Conservation (phyloP, 192 early-diverging fungal genomes). For the Umbelopsis ramanniana region DNA sequence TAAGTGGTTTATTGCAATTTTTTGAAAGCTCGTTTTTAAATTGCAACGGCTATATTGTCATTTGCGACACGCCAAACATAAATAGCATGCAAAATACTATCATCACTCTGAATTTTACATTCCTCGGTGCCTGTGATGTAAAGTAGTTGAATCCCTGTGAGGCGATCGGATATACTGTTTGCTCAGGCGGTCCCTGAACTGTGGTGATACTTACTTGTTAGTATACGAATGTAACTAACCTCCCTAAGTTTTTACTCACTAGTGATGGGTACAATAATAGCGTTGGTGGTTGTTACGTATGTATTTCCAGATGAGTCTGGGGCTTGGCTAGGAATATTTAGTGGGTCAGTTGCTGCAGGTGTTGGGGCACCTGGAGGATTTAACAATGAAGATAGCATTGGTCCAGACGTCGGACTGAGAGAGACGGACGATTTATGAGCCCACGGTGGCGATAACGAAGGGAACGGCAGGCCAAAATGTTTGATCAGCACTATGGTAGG, state of each 20-base stretch:
- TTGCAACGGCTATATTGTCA: not conserved
- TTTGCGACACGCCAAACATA: not conserved
- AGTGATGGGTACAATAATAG: not conserved
- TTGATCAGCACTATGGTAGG: not conserved
- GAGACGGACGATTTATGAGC: not conserved
- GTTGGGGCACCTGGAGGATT: not conserved
- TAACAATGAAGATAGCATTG: constrained; percentile 1
- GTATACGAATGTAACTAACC: too few relatives aligned
- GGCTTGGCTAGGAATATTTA: not conserved
- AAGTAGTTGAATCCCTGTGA: constrained; percentile 15
- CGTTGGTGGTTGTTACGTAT: constrained; percentile 2
- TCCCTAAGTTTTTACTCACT: constrained; percentile 2
- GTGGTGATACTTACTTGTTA: not conserved
- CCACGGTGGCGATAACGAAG: not conserved
- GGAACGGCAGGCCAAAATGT: not conserved
- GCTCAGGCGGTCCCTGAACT: constrained; percentile 12
- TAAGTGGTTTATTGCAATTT: constrained; percentile 5
- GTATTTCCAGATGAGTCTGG: not conserved
- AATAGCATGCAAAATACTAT: not conserved
- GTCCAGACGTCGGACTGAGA: not conserved
- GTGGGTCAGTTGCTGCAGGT: not conserved
- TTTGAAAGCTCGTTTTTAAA: constrained; percentile 5
- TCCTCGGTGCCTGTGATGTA: not conserved
- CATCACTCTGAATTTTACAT: not conserved
- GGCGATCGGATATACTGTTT: constrained; percentile 1